Base-by-base conservation (phyloP, 129 eudicot genomes). In the Flaveria ramosissima region DNA sequence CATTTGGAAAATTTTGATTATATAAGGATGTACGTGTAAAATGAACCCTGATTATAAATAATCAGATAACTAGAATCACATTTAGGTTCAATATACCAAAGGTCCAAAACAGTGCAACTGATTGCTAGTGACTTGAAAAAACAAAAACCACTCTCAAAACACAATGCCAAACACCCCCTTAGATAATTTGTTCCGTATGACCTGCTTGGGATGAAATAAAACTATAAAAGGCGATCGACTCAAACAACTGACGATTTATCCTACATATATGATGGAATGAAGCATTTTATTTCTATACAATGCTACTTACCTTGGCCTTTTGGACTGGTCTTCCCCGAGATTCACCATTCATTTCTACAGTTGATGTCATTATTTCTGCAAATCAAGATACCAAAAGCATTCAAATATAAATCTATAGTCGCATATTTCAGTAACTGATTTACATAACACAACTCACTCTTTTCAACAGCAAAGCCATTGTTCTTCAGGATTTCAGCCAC, bases 401-500 rank as follows among this genome's bases (percentile, higher is more conserved):
- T 52, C 53, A 36, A 10, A 21, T 21, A 52, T 1, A 51, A 68
- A 17, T 39, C 23, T 3, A 14, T 2, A 36, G 3, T 43, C 41
- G 13, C 36, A 27, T n/a, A 17, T 71, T 24, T 32, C 45, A 32
- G 73, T 67, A 52, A 15, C 14, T 36, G 14, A 67, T 14, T 20
- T 77, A 8, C 15, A 4, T 60, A 39, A 36, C 16, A 72, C 9
- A 70, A 76, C 83, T 86, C 71, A 88, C 93, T 88, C 84, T 86
- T 88, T 70, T 88, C 90, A 61, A 83, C 71, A 52, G 92, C 92
- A 71, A 88, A 69, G 59, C 92, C 92, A 62, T 88, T 85, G 77
- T 88, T 88, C 84, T 88, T 88, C 71, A 88, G 76, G 21, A 88
- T 88, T 74, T 88, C 93, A 45, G 90, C 93, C 53, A 85, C 66